Evolutionary conservation across 768 basidiomycete species (phyloP).

Genomic region (Hysterangium stoloniferum): DNA sequence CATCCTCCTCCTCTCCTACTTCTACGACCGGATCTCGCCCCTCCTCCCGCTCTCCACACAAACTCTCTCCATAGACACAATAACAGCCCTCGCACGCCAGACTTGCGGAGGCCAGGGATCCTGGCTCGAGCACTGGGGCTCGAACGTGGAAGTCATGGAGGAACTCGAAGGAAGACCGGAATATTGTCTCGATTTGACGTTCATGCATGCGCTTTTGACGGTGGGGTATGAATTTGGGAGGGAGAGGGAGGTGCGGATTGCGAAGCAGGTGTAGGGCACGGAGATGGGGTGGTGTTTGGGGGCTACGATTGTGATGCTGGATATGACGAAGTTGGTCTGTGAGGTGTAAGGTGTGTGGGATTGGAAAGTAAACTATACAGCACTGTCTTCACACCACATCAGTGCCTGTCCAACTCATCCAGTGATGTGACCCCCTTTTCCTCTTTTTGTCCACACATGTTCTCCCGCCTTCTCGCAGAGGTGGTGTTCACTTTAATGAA

Average conservation of each 20-base stretch:
- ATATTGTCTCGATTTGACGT: slow-evolving; percentile 93
- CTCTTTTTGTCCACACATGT: too few species aligned
- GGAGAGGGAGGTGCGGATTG: slow-evolving; percentile 60
- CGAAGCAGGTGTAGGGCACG: slow-evolving; percentile 81
- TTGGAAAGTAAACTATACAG: too few species aligned
- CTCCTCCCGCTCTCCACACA: slow-evolving; percentile 39
- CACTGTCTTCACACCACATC: too few species aligned
- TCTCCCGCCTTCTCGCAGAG: too few species aligned
- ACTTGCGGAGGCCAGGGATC: slow-evolving; percentile 59
- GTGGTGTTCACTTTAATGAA: too few species aligned
- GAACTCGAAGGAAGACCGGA: slow-evolving; percentile 83
- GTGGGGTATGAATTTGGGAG: slow-evolving; percentile 87
- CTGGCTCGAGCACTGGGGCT: slow-evolving; percentile 49
- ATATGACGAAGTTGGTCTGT: too few species aligned
- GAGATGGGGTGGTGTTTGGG: slow-evolving; percentile 94
- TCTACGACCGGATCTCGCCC: slow-evolving; percentile 88
- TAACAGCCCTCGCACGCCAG: slow-evolving; percentile 64
- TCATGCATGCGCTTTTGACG: slow-evolving; percentile 82
- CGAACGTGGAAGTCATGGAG: slow-evolving; percentile 38
- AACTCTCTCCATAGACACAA: slow-evolving; percentile 42
- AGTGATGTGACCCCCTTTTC: too few species aligned
- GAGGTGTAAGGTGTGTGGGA: too few species aligned
- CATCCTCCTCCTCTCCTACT: slow-evolving; percentile 92
- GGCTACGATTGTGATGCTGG: slow-evolving; percentile 71
- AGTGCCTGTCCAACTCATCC: too few species aligned